Conservation (phyloP, 257 asterid genomes). For the Capsicum pubescens region DNA sequence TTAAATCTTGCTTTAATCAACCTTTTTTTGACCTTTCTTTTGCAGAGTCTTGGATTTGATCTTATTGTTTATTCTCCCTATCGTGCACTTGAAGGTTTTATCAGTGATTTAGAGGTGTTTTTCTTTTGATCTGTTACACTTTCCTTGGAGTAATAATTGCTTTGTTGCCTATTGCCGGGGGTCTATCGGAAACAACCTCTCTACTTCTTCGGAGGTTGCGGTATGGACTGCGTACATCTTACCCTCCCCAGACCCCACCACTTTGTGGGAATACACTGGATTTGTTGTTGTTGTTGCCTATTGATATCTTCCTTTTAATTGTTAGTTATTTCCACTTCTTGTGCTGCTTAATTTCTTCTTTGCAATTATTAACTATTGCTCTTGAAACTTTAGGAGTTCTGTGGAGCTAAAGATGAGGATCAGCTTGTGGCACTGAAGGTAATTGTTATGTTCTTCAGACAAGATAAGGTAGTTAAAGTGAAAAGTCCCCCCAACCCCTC, state of each 20-base stretch:
- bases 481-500: not conserved
- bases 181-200: too few species aligned
- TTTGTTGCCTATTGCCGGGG: conserved; percentile 3
- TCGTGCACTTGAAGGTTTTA: conserved; percentile 87
- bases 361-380: conserved; percentile 31
- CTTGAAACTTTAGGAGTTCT: conserved; percentile 61
- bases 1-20: conserved; percentile 27
- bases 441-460: conserved; percentile 12
- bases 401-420: conserved; percentile 45
- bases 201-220: too few species aligned
- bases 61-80: conserved; percentile 95
- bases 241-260: too few species aligned
- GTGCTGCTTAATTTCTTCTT: conserved; percentile 11
- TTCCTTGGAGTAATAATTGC: conserved; percentile 19
- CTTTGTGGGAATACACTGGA: too few species aligned
- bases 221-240: too few species aligned
- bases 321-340: not conserved
- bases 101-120: conserved; percentile 73
- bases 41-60: conserved; percentile 96
- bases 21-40: conserved; percentile 26
- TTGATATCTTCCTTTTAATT: conserved; percentile 15
- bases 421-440: conserved; percentile 66
- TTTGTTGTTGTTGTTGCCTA: not conserved
- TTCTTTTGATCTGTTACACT: conserved; percentile 15
- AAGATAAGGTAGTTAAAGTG: not conserved